phyloP scores from a whole-genome alignment of 2,329 filamentous ascomycete species.

The Fonsecaea monophora region DNA sequence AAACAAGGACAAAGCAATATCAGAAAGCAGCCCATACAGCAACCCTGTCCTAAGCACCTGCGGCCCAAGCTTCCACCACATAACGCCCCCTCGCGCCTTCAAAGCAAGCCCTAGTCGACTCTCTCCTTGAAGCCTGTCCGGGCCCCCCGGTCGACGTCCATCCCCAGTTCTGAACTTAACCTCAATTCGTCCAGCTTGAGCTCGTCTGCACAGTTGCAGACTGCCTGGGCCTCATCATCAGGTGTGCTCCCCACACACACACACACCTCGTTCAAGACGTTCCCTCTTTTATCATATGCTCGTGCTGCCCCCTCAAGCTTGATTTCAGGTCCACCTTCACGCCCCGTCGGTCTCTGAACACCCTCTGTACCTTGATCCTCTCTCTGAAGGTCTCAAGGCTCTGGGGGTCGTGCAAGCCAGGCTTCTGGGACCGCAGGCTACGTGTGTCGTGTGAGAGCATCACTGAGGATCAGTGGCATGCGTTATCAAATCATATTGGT shows the following conservation, averaged over 20 bases:
- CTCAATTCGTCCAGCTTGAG: slow-evolving; percentile 26
- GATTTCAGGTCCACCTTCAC: slow-evolving; percentile 21
- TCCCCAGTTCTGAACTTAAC: slow-evolving; percentile 23
- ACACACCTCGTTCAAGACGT: slow-evolving; percentile 18
- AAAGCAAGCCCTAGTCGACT: slow-evolving; percentile 28
- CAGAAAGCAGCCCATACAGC: slow-evolving; percentile 18
- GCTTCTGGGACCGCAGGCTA: slow-evolving; percentile 28
- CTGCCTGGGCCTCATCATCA: slow-evolving; percentile 21
- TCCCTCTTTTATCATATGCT: slow-evolving; percentile 35
- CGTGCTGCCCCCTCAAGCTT: slow-evolving; percentile 22
- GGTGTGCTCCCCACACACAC: slow-evolving; percentile 28
- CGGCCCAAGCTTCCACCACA: slow-evolving; percentile 26
- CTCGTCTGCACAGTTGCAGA: slow-evolving; percentile 15
- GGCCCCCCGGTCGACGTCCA: slow-evolving; percentile 14
- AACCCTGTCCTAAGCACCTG: slow-evolving; percentile 27
- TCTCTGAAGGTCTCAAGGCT: slow-evolving; percentile 18
- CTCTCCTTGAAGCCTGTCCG: slow-evolving; percentile 22
- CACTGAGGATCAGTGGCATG: slow-evolving; percentile 22
- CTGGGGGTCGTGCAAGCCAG: slow-evolving; percentile 15
- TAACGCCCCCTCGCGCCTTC: slow-evolving; percentile 26
- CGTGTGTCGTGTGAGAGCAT: slow-evolving; percentile 30
- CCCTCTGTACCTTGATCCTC: slow-evolving; percentile 13
- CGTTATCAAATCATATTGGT: slow-evolving; percentile 23
- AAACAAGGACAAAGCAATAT: slow-evolving; percentile 20
- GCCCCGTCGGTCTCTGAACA: slow-evolving; percentile 9